These are phyloP conservation scores for Aegilops umbellulata DNA, from an alignment of 176 grass and related monocot species.

Conservation along the genomic window DNA sequence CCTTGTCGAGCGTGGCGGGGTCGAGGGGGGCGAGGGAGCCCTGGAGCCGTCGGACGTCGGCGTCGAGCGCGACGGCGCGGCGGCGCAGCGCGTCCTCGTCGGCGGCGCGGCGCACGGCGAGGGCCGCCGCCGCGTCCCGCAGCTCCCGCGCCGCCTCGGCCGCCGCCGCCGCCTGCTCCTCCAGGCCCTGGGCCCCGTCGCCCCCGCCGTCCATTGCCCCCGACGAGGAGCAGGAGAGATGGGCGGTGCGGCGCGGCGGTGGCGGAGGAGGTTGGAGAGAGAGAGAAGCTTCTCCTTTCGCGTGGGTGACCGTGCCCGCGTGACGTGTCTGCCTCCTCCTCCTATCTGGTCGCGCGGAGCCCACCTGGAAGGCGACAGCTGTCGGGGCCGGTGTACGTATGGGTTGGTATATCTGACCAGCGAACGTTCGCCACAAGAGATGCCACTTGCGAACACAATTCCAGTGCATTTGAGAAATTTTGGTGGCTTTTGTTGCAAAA, in stretches of 20 bases:
- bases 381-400: background rate
- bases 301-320: background rate
- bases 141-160: constrained; percentile 78
- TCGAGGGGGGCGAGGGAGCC: constrained; percentile 32
- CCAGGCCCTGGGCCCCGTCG: constrained; percentile 16
- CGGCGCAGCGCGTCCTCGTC: constrained; percentile 81
- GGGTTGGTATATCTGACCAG: too few relatives aligned
- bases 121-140: constrained; percentile 57
- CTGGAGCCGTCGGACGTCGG: constrained; percentile 63
- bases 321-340: background rate
- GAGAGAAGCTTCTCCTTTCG: background rate
- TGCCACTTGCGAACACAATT: too few relatives aligned
- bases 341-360: background rate
- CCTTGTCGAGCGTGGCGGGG: constrained; percentile 52
- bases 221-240: background rate
- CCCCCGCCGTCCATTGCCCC: constrained; percentile 25
- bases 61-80: constrained; percentile 55
- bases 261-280: background rate
- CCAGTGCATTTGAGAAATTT: too few relatives aligned
- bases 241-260: background rate
- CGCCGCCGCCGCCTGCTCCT: constrained; percentile 46
- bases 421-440: too few relatives aligned
- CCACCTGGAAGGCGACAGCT: background rate
- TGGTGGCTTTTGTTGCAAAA: too few relatives aligned
- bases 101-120: constrained; percentile 31